Evolutionary conservation across 192 early-diverging fungal genomes (phyloP).

Genomic region (Entomortierella parvispora): DNA sequence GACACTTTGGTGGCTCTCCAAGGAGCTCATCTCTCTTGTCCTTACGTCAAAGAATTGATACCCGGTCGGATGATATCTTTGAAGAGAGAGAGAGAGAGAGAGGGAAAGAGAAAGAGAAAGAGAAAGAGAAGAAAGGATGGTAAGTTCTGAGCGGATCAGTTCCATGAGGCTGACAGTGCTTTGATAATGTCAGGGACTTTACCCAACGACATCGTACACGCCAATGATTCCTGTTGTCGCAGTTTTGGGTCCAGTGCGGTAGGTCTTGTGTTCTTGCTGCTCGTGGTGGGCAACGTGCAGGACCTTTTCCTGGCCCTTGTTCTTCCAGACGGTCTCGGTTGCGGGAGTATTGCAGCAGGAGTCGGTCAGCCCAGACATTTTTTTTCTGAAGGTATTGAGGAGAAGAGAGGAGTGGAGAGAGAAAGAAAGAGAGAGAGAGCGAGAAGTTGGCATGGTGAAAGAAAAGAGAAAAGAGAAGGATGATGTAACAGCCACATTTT

Average conservation of each 20-base stretch:
- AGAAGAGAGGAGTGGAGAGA: neutral
- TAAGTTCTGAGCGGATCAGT: too few relatives aligned
- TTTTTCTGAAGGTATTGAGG: too few relatives aligned
- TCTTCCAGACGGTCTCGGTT: slow-evolving; percentile 55
- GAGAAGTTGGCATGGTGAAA: too few relatives aligned
- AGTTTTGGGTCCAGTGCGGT: slow-evolving; percentile 25
- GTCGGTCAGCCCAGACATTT: neutral
- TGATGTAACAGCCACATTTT: slow-evolving; percentile 3
- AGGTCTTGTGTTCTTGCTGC: slow-evolving; percentile 53
- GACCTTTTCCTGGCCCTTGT: slow-evolving; percentile 48
- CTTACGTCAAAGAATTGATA: slow-evolving; percentile 6
- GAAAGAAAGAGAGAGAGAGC: slow-evolving; percentile 1
- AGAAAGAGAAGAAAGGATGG: too few relatives aligned
- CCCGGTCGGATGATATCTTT: slow-evolving; percentile 48
- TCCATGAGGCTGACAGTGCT: too few relatives aligned
- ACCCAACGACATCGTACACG: slow-evolving; percentile 74
- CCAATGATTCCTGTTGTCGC: slow-evolving; percentile 64
- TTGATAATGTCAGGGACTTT: too few relatives aligned
- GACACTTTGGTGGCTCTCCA: too few relatives aligned
- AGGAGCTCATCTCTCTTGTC: neutral
- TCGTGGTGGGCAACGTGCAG: slow-evolving; percentile 48
- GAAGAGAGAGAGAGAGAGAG: too few relatives aligned
- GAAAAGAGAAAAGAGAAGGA: slow-evolving; percentile 2
- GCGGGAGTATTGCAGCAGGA: slow-evolving; percentile 67
- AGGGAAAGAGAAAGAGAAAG: too few relatives aligned